A percentile compares a stretch with the other conserved stretches of the same genome.
Evolutionary conservation across 805 yeast genomes (phyloP).

Genomic region (Dipodascus geniculatus): DNA sequence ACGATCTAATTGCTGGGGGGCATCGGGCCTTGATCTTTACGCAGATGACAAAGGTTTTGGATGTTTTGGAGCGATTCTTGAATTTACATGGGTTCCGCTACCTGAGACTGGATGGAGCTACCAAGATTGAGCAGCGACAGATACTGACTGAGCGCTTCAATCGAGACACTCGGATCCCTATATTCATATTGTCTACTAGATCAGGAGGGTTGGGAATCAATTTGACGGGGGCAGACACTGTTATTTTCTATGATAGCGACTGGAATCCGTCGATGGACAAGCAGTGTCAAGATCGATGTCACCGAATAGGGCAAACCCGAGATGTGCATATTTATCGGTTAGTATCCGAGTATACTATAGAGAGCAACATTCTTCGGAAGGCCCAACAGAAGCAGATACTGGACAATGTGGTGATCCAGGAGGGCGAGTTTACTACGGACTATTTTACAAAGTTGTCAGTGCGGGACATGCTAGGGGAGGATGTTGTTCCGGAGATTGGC

Average conservation of each 20-base stretch:
- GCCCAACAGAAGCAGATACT: conserved; percentile 91
- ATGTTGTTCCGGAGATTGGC: conserved; percentile 26
- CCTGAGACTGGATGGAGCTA: conserved; percentile 93
- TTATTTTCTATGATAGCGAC: conserved; percentile 93
- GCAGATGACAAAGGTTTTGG: conserved; percentile 95
- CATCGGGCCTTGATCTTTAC: conserved; percentile 94
- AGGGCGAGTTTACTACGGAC: conserved; percentile 96
- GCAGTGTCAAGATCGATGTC: conserved; percentile 98
- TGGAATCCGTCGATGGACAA: conserved; percentile 99
- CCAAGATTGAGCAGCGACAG: conserved; percentile 95
- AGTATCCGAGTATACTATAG: conserved; percentile 93
- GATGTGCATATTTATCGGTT: conserved; percentile 96
- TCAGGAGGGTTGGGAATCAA: conserved; percentile 98
- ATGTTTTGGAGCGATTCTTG: conserved; percentile 82
- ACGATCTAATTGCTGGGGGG: conserved; percentile 70
- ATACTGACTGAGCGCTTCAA: conserved; percentile 87
- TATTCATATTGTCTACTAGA: conserved; percentile 85
- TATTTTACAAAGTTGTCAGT: conserved; percentile 83
- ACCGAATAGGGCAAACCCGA: conserved; percentile 95
- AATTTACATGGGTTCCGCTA: conserved; percentile 91
- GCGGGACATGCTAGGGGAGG: conserved; percentile 68
- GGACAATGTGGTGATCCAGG: conserved; percentile 92
- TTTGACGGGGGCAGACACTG: conserved; percentile 97
- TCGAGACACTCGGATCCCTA: conserved; percentile 73
- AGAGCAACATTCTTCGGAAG: conserved; percentile 83